Base-by-base conservation (phyloP, 2,329 filamentous ascomycete genomes). In the Plectosphaerella sp. region DNA sequence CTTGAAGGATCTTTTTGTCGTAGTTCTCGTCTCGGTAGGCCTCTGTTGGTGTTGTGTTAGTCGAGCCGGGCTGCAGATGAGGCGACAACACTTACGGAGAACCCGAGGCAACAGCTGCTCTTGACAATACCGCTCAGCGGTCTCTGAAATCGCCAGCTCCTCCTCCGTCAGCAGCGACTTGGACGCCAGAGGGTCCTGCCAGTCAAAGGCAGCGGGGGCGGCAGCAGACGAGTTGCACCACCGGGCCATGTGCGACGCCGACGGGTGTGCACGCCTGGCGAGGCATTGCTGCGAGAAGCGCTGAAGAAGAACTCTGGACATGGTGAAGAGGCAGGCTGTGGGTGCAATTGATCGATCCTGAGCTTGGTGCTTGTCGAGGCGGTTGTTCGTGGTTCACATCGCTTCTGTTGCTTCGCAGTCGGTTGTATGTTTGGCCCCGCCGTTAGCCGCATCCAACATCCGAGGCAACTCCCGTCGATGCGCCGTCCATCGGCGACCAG, bases 51-150 rank as follows among this genome's bases (percentile, higher is more conserved):
- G 8, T 12, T 33, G 8, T 33, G 39, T 50, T 43, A 51, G 53
- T 18, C 12, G 11, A 33, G 28, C 28, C 28, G 28, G 28, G 28
- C 8, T 12, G 11, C 28, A 12, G 4, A 33, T 12, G 22, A 58
- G 41, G 28, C 28, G 11, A 47, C 24, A 43, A 54, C 54, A 70
- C 82, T 59, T 78, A 96, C 92, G 87, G 54, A 97, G 78, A 48
- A 99, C 88, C 58, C 93, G 80, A 48, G 94, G 94, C 42, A 89
- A 75, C 73, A 99, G 78, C 54, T 83, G 83, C 67, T 97, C 92
- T 70, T 97, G 93, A 67, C 92, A 97, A 66, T 97, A 99, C 55
- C 89, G 82, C 70, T 96, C 89, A 35, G 93, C 93, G 6, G 91
- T 96, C 62, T 97, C 91, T 42, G 88, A 80, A 59, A 99, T 93